Evolutionary conservation across 2,329 filamentous ascomycete species (phyloP), one percentile per base, ranked within the genome.

Genomic region (Exophiala sp.): DNA sequence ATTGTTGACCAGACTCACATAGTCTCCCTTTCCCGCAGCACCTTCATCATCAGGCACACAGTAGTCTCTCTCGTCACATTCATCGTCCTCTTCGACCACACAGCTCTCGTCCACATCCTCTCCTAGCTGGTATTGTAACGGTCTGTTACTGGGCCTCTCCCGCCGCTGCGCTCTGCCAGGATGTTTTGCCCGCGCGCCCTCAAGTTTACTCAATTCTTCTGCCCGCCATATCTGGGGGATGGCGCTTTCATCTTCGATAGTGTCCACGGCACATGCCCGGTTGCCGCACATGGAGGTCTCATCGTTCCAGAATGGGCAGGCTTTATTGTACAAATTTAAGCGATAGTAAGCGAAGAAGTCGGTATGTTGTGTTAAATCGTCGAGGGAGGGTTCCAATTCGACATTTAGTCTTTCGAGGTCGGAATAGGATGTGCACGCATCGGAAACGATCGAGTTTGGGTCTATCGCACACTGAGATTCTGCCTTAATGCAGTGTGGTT

Each of bases 311-410:
- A 97, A 98, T 0, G 93, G 93, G 64, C 93, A 98, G 70, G 81
- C 82, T 69, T 93, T 95, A 69, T 94, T 86, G 70, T 88, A 98
- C 16, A 98, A 78, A 67, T 96, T 97, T 39, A 98, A 74, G 50
- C 93, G 85, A 73, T 97, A 98, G 70, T 97, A 89, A 46, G 91
- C 91, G 71, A 98, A 98, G 78, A 96, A 98, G 70, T 98, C 93
- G 67, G 91, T 95, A 46, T 86, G 82, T 61, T 81, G 81, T 0
- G 88, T 95, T 39, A 98, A 80, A 48, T 87, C 84, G 62, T 87
- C 79, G 60, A 98, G 73, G 45, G 82, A 79, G 14, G 89, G 86
- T 61, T 84, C 83, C 56, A 96, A 76, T 53, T 81, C 78, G 59
- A 76, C 70, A 70, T 97, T 98, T 46, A 98, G 76, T 34, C 76